Evolutionary conservation across 306 rosid species (phyloP), one percentile per base, ranked within the genome.

Genomic region (Cicer yamashitae): DNA sequence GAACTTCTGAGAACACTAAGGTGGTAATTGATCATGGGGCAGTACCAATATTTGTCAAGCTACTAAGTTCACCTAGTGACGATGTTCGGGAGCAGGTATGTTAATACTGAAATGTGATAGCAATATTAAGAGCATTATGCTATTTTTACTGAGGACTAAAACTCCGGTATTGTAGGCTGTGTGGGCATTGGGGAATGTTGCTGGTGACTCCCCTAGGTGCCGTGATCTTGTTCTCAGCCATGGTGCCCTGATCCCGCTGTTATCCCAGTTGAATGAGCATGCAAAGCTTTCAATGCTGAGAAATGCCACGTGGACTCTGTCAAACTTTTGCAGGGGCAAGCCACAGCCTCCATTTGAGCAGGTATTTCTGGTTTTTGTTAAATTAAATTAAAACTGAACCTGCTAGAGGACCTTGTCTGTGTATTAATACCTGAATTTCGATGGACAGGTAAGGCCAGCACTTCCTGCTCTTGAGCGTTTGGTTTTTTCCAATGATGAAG

Each of bases 181-280:
- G 53, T 93, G 98, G 98, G 98, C 98, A 8, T 76, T 93, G 85
- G 98, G 98, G 82, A 93, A 93, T 25, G 98, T 93, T 80, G 98
- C 98, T 37, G 98, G 98, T 79, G 98, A 93, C 75, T 93, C 98
- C 3, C 98, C 98, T 77, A 88, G 90, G 86, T 93, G 96, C 38
- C 94, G 98, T 15, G 98, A 93, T 86, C 96, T 93, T 71, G 98
- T 93, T 73, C 96, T 93, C 10, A 34, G 88, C 80, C 81, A 85
- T 66, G 98, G 98, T 41, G 98, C 98, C 25, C 50, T 93, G 84
- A 41, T 87, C 75, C 98, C 98, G 3, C 71, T 93, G 65, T 69
- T 93, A 59, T 74, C 93, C 10, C 96, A 90, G 85, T 79, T 93
- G 93, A 93, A 90, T 71, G 98, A 93, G 77, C 91, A 87, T 74